phyloP scores from a whole-genome alignment of 306 rosid genomes.

The Neltuma alba region DNA sequence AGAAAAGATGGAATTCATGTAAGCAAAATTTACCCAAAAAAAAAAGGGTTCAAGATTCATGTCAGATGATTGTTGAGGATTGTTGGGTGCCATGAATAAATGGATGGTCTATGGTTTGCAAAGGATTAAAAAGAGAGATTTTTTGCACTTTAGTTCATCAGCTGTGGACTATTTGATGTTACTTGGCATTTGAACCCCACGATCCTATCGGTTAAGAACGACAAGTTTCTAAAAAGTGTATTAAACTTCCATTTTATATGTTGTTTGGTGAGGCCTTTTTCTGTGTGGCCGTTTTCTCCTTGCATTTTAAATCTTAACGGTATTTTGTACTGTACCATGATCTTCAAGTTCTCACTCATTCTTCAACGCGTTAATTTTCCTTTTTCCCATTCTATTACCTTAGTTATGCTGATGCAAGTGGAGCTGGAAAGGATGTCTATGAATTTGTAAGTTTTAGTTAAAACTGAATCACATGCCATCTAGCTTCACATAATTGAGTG shows the following conservation, averaged over 20 bases:
- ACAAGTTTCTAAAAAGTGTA: no score
- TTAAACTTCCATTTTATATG: no score
- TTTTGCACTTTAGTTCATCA: no score
- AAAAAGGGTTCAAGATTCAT: neutral
- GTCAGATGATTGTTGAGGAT: neutral
- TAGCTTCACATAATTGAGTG: slow-evolving; percentile 14
- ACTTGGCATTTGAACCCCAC: no score
- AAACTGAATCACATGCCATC: slow-evolving; percentile 12
- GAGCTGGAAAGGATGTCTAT: slow-evolving; percentile 91
- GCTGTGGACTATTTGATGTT: no score
- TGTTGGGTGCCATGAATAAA: no score
- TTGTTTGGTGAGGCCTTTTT: no score
- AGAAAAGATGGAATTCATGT: neutral
- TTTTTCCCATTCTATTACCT: slow-evolving; percentile 29
- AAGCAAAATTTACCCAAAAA: no score
- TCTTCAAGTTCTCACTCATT: slow-evolving; percentile 21
- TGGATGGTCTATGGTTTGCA: no score
- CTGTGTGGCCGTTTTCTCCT: slow-evolving; percentile 13
- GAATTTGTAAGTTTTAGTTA: slow-evolving; percentile 70
- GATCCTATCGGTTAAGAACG: no score
- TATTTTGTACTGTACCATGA: neutral
- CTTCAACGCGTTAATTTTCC: slow-evolving; percentile 35
- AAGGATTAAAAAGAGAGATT: no score
- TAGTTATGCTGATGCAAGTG: slow-evolving; percentile 94
- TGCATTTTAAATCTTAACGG: slow-evolving; percentile 27